A percentile compares a stretch with the other conserved stretches of the same genome.
Evolutionary conservation across 192 early-diverging fungal genomes (phyloP).

Genomic region (Rhizophagus clarus): DNA sequence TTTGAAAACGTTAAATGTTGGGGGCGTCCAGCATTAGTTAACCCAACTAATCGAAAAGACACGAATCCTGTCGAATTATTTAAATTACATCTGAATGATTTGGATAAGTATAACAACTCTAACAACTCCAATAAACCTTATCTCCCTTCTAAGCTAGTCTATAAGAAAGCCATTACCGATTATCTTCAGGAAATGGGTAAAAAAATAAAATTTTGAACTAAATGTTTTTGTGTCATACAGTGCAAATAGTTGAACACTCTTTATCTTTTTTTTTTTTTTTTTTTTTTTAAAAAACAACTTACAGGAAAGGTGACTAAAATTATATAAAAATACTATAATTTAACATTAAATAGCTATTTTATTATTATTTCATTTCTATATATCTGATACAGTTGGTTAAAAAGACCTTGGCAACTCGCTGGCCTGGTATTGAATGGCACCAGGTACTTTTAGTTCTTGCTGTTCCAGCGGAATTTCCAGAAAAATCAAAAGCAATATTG

Average conservation of each 20-base stretch:
- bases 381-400: background rate
- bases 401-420: background rate
- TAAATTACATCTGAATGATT: slow-evolving; percentile 40
- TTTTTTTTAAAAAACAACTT: background rate
- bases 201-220: no score
- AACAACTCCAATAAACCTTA: slow-evolving; percentile 41
- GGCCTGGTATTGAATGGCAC: slow-evolving; percentile 4
- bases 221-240: no score
- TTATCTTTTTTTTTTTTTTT: no score
- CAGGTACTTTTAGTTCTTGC: slow-evolving; percentile 34
- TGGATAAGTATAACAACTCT: background rate
- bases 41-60: no score
- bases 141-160: slow-evolving; percentile 47
- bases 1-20: background rate
- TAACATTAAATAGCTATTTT: no score
- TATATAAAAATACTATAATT: no score
- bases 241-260: no score
- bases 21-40: background rate
- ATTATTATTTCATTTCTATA: no score
- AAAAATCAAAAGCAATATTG: slow-evolving; percentile 54
- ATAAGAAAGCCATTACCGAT: slow-evolving; percentile 54
- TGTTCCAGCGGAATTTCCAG: slow-evolving; percentile 58
- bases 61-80: background rate
- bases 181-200: slow-evolving; percentile 41
- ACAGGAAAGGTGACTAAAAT: no score